Conservation (phyloP, 768 basidiomycete genomes). For the Boletus reticuloceps region DNA sequence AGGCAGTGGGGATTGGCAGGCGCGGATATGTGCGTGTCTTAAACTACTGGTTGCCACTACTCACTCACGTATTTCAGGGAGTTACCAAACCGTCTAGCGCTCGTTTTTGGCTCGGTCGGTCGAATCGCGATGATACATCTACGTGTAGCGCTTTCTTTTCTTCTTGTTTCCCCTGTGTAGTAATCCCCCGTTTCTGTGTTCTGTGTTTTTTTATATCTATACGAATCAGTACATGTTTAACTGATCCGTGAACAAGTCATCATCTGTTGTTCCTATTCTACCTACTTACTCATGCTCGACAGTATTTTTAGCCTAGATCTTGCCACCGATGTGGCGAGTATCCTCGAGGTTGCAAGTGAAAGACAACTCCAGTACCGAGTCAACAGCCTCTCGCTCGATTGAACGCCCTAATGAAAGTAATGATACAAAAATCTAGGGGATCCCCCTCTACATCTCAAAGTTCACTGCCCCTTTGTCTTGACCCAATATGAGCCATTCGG, state of each 20-base stretch:
- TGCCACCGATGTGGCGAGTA: background rate
- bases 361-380: no score
- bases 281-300: constrained; percentile 1
- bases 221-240: constrained; percentile 9
- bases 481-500: constrained; percentile 58
- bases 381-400: no score
- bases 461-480: constrained; percentile 1
- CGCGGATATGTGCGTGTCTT: constrained; percentile 57
- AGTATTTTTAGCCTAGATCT: constrained; percentile 1
- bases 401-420: background rate
- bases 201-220: constrained; percentile 23
- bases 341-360: background rate
- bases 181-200: constrained; percentile 11
- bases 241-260: constrained; percentile 4
- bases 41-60: background rate
- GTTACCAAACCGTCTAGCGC: constrained; percentile 29
- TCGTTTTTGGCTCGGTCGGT: constrained; percentile 2
- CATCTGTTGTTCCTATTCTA: constrained; percentile 3
- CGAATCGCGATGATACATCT: constrained; percentile 16
- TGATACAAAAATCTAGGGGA: background rate
- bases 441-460: background rate
- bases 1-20: constrained; percentile 70
- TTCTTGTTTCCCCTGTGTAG: constrained; percentile 30
- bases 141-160: constrained; percentile 24
- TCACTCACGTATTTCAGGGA: constrained; percentile 21